Evolutionary conservation across 2,329 filamentous ascomycete genomes (phyloP), one percentile per base, ranked within the genome.

Genomic region (Phialemonium atrogriseum): DNA sequence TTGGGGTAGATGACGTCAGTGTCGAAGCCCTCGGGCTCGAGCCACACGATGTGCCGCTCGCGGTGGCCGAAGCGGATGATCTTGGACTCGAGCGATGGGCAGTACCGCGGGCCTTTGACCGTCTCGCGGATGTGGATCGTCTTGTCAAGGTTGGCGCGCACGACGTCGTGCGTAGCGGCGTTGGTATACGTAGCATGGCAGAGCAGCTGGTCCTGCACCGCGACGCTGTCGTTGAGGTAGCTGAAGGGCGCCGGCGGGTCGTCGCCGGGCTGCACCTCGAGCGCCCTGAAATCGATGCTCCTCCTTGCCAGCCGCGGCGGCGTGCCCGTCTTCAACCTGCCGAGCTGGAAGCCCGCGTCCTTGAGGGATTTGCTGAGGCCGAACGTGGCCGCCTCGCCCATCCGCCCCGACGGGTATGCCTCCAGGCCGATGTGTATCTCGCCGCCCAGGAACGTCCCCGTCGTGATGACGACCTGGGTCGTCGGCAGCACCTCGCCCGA

Each of bases 91-190:
- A 98, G 64, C 0, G 89, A 96, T 3, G 91, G 91, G 49, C 91
- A 98, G 52, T 98, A 98, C 38, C 91, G 73, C 1, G 91, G 91
- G 0, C 91, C 91, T 49, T 86, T 91, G 32, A 98, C 84, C 0
- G 86, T 89, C 56, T 98, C 91, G 15, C 91, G 78, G 40, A 98
- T 96, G 52, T 98, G 91, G 21, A 98, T 84, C 1, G 86, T 93
- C 52, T 94, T 93, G 51, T 94, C 83, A n/a, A 98, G 73, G 49
- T 96, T 95, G 6, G 76, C 74, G 27, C 86, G 77, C 37, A 95
- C 81, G 30, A 98, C 73, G 11, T 84, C 75, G 57, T 98, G 91
- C 1, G 86, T 78, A 5, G 68, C 72, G 29, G 79, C 68, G 50
- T 94, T 96, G 15, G 91, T 98, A 50, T 88, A 77, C 2, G 89